Percentiles rank a stretch among this genome's conserved stretches.
Conservation (phyloP, 2,329 filamentous ascomycete genomes). For the Cryphonectria nitschkei region DNA sequence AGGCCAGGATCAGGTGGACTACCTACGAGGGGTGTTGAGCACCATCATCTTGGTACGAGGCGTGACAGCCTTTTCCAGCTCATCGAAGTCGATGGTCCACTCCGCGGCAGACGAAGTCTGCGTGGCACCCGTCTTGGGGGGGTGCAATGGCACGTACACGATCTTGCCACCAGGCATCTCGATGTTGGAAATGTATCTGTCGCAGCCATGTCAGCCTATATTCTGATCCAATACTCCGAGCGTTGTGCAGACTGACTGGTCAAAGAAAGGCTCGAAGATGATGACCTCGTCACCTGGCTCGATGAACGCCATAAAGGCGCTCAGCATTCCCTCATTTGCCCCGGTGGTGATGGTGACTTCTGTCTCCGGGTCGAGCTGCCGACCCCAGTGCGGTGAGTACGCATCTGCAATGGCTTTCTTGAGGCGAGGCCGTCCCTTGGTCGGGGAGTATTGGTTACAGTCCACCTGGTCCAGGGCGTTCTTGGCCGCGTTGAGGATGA, state of each 20-base stretch:
- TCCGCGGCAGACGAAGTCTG: constrained; percentile 84
- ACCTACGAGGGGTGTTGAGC: constrained; percentile 69
- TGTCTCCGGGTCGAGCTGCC: constrained; percentile 80
- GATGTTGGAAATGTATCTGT: constrained; percentile 87
- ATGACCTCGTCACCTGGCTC: constrained; percentile 96
- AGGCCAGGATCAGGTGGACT: constrained; percentile 8
- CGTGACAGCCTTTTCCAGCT: constrained; percentile 81
- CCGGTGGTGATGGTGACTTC: constrained; percentile 95
- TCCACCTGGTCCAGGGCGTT: constrained; percentile 86
- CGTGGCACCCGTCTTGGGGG: constrained; percentile 77
- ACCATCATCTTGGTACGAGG: constrained; percentile 96
- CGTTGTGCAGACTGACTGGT: constrained; percentile 65
- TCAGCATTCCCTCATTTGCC: constrained; percentile 91
- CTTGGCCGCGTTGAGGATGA: constrained; percentile 91
- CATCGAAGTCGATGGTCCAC: constrained; percentile 84
- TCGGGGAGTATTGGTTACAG: constrained; percentile 98
- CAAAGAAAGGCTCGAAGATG: constrained; percentile 97
- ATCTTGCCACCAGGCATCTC: constrained; percentile 97
- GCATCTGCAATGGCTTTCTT: constrained; percentile 92
- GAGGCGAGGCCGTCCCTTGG: constrained; percentile 86
- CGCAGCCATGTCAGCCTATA: constrained; percentile 38
- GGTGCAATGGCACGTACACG: constrained; percentile 92
- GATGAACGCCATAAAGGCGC: constrained; percentile 96
- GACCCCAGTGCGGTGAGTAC: constrained; percentile 87
- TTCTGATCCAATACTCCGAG: not conserved